These are phyloP conservation scores for Rhizophagus clarus DNA, from an alignment of 192 early-diverging fungal genomes.

Conservation along the genomic window DNA sequence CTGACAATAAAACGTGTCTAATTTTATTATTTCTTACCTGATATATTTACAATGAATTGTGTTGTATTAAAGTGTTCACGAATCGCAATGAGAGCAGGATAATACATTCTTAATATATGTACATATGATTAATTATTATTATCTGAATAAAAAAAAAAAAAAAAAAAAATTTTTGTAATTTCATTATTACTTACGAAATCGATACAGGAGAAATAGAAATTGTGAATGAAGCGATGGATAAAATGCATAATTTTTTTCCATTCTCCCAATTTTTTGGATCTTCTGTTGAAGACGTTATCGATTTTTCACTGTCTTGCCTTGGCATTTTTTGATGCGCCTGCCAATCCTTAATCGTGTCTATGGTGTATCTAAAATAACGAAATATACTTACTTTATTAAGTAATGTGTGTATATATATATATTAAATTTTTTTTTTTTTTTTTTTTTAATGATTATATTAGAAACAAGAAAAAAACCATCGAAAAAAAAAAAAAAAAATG, in stretches of 20 bases:
- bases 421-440: no score
- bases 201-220: background rate
- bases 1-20: background rate
- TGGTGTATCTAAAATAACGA: no score
- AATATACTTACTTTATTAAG: no score
- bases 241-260: background rate
- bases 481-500: no score
- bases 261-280: background rate
- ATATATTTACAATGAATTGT: background rate
- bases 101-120: background rate
- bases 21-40: background rate
- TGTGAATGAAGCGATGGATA: background rate
- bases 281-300: background rate
- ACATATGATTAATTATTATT: background rate
- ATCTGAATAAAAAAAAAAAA: no score
- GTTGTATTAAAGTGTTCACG: background rate
- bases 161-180: no score
- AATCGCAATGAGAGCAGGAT: background rate
- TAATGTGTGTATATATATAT: no score
- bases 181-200: background rate
- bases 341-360: no score
- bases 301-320: no score
- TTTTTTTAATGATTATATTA: no score
- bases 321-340: no score
- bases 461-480: no score